These are phyloP conservation scores for Fusarium heterosporum DNA, from an alignment of 2,329 filamentous ascomycete species.

Conservation along the genomic window DNA sequence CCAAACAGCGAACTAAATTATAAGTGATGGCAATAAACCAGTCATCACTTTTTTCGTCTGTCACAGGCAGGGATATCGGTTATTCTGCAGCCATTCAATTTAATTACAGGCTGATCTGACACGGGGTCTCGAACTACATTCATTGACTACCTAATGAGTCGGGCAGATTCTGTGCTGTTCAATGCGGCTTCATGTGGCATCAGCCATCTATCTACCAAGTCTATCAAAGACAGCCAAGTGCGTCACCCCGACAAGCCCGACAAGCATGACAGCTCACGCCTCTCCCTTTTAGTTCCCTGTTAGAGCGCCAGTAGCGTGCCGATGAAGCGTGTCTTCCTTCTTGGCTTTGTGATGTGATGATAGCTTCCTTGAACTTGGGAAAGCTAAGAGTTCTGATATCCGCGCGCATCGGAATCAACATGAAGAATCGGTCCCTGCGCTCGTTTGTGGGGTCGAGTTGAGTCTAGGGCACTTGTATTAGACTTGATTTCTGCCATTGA, in stretches of 20 bases:
- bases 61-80: constrained; percentile 19
- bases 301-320: constrained; percentile 16
- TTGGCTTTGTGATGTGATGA: constrained; percentile 3
- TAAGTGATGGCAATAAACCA: constrained; percentile 9
- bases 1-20: constrained; percentile 12
- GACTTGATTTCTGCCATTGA: neutral
- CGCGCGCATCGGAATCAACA: constrained; percentile 17
- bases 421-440: constrained; percentile 23
- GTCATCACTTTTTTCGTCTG: constrained; percentile 22
- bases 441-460: constrained; percentile 8
- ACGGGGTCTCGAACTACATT: neutral
- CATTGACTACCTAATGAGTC: no score
- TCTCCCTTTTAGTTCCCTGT: constrained; percentile 35
- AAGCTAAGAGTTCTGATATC: constrained; percentile 19
- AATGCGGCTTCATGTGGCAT: constrained; percentile 7
- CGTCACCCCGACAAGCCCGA: constrained; percentile 23
- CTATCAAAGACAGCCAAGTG: constrained; percentile 13
- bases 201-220: neutral
- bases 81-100: constrained; percentile 31
- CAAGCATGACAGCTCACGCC: constrained; percentile 32
- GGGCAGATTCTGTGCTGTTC: neutral
- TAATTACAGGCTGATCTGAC: constrained; percentile 22
- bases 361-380: constrained; percentile 20
- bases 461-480: neutral
- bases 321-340: constrained; percentile 13